phyloP scores from a whole-genome alignment of 495 filamentous ascomycete species.

The Choiromyces venosus region DNA sequence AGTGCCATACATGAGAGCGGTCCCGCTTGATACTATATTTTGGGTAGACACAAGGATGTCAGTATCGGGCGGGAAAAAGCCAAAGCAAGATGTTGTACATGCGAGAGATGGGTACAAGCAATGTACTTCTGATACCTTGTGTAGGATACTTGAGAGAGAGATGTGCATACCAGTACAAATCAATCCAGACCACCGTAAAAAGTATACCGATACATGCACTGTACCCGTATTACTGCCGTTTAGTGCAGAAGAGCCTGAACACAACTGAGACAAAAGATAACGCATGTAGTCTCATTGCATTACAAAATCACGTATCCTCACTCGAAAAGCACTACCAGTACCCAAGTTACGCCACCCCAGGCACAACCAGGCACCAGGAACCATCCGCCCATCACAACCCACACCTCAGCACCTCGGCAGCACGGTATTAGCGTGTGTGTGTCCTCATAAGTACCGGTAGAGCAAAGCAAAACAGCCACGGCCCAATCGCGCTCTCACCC shows the following conservation, averaged over 20 bases:
- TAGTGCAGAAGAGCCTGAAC: background rate
- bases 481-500: constrained; percentile 31
- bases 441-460: background rate
- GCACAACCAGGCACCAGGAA: background rate
- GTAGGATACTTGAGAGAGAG: background rate
- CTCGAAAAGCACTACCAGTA: background rate
- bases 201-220: background rate
- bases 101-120: background rate
- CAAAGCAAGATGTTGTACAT: background rate
- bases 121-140: background rate
- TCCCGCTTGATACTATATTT: background rate
- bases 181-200: background rate
- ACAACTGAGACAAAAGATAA: too few relatives aligned
- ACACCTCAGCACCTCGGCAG: background rate
- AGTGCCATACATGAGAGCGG: background rate
- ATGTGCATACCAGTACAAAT: background rate
- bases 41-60: background rate
- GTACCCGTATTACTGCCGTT: background rate
- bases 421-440: background rate
- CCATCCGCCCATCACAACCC: background rate
- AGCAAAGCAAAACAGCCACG: constrained; percentile 7
- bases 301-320: background rate
- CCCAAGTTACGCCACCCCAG: background rate
- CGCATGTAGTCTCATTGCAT: background rate
- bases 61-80: background rate